A percentile compares a stretch with the other conserved stretches of the same genome.
These are phyloP conservation scores for Colletotrichum gloeosporioides DNA, from an alignment of 2,329 filamentous ascomycete genomes.

Conservation along the genomic window DNA sequence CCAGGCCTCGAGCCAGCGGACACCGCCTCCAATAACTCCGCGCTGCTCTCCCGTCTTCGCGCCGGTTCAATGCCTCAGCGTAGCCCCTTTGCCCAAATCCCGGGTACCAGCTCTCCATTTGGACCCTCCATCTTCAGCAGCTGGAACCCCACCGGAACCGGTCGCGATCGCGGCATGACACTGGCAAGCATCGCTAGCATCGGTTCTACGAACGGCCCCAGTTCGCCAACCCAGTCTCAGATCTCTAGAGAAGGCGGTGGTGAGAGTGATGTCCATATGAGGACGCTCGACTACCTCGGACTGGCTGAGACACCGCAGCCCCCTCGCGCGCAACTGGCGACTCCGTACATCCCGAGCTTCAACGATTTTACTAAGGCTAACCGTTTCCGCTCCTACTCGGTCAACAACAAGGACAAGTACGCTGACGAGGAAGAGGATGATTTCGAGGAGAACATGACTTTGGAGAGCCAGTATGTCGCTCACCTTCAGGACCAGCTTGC, in stretches of 20 bases:
- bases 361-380: slow-evolving; percentile 80
- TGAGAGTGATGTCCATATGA: slow-evolving; percentile 86
- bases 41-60: slow-evolving; percentile 82
- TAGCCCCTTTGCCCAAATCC: slow-evolving; percentile 64
- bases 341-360: slow-evolving; percentile 73
- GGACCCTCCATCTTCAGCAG: slow-evolving; percentile 84
- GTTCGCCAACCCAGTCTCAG: slow-evolving; percentile 84
- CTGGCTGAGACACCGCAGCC: slow-evolving; percentile 92
- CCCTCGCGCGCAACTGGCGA: slow-evolving; percentile 73
- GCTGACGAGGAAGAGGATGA: slow-evolving; percentile 86
- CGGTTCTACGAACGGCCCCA: slow-evolving; percentile 81
- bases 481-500: slow-evolving; percentile 67
- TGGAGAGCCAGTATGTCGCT: slow-evolving; percentile 65
- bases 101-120: slow-evolving; percentile 71
- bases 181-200: slow-evolving; percentile 84
- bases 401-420: slow-evolving; percentile 98
- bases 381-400: slow-evolving; percentile 95
- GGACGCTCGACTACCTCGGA: slow-evolving; percentile 94
- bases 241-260: slow-evolving; percentile 85
- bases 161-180: slow-evolving; percentile 84
- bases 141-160: slow-evolving; percentile 72
- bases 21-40: slow-evolving; percentile 64
- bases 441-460: slow-evolving; percentile 61
- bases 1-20: slow-evolving; percentile 57
- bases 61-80: slow-evolving; percentile 95